Evolutionary conservation across 495 filamentous ascomycete genomes (phyloP).

Genomic region (Xylaria palmicola): DNA sequence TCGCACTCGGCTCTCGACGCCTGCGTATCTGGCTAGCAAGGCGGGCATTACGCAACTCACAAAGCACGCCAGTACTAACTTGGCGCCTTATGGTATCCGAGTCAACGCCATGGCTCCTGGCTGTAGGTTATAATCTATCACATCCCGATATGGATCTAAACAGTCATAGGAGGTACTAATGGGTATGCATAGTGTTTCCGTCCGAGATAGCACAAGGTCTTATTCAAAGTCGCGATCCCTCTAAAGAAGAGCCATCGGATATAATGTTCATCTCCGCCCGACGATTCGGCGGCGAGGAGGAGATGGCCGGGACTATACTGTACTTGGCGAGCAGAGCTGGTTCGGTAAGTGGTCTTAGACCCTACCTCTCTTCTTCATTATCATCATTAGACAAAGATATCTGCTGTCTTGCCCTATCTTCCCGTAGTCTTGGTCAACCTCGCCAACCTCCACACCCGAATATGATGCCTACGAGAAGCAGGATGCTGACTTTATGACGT

Average conservation of each 20-base stretch:
- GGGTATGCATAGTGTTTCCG: conserved; percentile 42
- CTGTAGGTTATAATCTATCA: conserved; percentile 34
- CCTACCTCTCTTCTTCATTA: too few species aligned
- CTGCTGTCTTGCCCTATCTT: not conserved
- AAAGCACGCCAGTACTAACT: conserved; percentile 51
- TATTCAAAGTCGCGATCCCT: conserved; percentile 35
- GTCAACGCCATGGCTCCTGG: conserved; percentile 60
- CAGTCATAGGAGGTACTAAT: not conserved
- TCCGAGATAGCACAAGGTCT: conserved; percentile 47
- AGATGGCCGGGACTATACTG: conserved; percentile 53
- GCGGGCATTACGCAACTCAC: conserved; percentile 51
- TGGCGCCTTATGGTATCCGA: conserved; percentile 50
- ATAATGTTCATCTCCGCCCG: conserved; percentile 45
- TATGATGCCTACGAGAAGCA: not conserved
- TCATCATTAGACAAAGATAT: not conserved
- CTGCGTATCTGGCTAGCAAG: conserved; percentile 57
- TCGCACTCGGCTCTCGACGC: conserved; percentile 38
- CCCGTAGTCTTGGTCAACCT: not conserved
- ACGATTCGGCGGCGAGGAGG: conserved; percentile 48
- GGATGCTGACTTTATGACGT: not conserved
- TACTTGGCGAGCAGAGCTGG: conserved; percentile 40
- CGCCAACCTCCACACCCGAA: not conserved
- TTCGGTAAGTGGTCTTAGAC: conserved; percentile 17
- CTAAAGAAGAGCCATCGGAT: conserved; percentile 25
- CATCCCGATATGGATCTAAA: too few species aligned